Base-by-base conservation (phyloP, 805 yeast genomes). In the Tetrapisispora taiwanensis region DNA sequence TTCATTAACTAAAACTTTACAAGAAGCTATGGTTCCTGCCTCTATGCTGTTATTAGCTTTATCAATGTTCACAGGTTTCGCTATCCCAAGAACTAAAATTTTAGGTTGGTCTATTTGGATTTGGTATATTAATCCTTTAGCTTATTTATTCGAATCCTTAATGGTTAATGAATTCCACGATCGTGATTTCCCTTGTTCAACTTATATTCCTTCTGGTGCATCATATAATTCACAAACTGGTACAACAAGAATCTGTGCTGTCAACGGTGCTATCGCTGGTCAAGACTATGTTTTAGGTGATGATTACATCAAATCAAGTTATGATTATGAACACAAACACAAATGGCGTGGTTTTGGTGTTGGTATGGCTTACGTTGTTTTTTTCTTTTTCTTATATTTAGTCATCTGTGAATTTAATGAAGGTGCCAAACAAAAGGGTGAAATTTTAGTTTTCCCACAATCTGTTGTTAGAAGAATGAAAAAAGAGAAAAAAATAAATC, bases 341-440 rank as follows among this genome's bases (percentile, higher is more conserved):
- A 63, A 68, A 53, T 79, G 84, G 84, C 69, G 83, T 63, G 71
- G 77, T 58, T 69, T 65, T 49, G 84, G 87, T 59, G 79, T 81
- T 47, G 55, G 67, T 22, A 41, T 77, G 45, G 81, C 69, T 3
- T 81, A 71, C 57, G 63, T 62, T 10, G 43, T 77, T 30, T 70
- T 78, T 58, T 78, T 81, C 63, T 67, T 77, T 41, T 50, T 49
- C 38, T 62, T 71, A 9, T 78, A 79, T 52, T 54, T 81, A 35
- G 18, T 59, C 3, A 60, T 74, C 37, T 72, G 75, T 42, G 84
- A 80, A 57, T 59, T 53, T 47, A 72, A 74, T 51, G 67, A 68
- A 52, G 75, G 75, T 55, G 72, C 79, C 2, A 65, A 70, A 68
- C 79, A 74, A 57, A 74, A 74, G 59, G 84, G 84, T 65, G 85